Evolutionary conservation across 2,329 filamentous ascomycete genomes (phyloP).

Genomic region (Aspergillaceae sp.): DNA sequence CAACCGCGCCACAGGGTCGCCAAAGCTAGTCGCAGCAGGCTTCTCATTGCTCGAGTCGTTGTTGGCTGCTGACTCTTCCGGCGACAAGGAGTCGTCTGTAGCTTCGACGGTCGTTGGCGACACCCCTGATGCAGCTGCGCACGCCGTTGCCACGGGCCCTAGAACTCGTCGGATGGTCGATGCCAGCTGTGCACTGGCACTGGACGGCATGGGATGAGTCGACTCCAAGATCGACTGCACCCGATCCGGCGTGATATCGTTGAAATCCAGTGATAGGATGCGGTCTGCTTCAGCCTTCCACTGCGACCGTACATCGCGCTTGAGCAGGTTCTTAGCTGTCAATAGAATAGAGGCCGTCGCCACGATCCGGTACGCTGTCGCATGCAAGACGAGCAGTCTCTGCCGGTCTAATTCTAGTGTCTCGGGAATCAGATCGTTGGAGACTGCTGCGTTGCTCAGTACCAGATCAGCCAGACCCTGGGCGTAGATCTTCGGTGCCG

Average conservation of each 20-base stretch:
- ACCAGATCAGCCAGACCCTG: conserved; percentile 53
- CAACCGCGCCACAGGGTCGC: conserved; percentile 53
- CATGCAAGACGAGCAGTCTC: conserved; percentile 46
- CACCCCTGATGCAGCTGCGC: conserved; percentile 19
- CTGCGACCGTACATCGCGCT: conserved; percentile 54
- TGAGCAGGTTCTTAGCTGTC: conserved; percentile 57
- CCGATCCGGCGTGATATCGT: conserved; percentile 32
- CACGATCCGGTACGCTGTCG: conserved; percentile 48
- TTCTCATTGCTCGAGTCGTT: conserved; percentile 14
- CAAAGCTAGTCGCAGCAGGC: conserved; percentile 36
- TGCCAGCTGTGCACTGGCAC: conserved; percentile 37
- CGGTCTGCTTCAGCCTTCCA: conserved; percentile 56
- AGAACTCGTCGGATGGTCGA: conserved; percentile 46
- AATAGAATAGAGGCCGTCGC: conserved; percentile 55
- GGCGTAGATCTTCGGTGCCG: conserved; percentile 44
- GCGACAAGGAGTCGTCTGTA: conserved; percentile 37
- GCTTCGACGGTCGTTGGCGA: conserved; percentile 20
- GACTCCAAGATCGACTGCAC: conserved; percentile 41
- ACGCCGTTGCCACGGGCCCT: conserved; percentile 42
- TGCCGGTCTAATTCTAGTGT: conserved; percentile 50
- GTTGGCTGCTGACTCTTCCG: conserved; percentile 42
- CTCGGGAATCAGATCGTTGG: conserved; percentile 49
- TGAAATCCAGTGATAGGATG: conserved; percentile 45
- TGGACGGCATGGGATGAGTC: conserved; percentile 41
- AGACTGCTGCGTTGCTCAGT: conserved; percentile 45